phyloP scores from a whole-genome alignment of 768 basidiomycete species.

The Filobasidium floriforme region DNA sequence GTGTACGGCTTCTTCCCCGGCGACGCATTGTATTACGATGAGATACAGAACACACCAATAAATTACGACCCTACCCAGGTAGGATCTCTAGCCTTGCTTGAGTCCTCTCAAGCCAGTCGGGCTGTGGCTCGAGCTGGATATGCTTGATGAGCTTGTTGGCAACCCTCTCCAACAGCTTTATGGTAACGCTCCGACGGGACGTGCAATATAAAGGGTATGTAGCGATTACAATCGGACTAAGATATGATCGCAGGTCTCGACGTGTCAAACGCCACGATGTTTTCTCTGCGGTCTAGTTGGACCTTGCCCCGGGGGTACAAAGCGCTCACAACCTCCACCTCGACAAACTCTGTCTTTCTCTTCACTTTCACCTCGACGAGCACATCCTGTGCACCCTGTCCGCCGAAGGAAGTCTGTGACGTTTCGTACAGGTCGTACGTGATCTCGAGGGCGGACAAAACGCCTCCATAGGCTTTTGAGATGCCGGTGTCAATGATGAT shows the following conservation, averaged over 20 bases:
- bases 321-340: slow-evolving; percentile 59
- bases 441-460: slow-evolving; percentile 77
- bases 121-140: too few species aligned
- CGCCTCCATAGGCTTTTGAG: slow-evolving; percentile 91
- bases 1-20: too few species aligned
- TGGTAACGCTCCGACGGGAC: too few species aligned
- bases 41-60: too few species aligned
- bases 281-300: slow-evolving; percentile 8
- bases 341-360: slow-evolving; percentile 48
- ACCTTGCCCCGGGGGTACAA: slow-evolving; percentile 49
- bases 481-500: slow-evolving; percentile 98
- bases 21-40: too few species aligned
- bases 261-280: neutral
- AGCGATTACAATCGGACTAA: neutral
- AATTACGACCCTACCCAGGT: too few species aligned
- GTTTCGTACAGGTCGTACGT: slow-evolving; percentile 68
- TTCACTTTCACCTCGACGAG: neutral
- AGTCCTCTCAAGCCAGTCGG: too few species aligned
- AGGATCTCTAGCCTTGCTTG: too few species aligned
- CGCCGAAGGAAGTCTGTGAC: neutral
- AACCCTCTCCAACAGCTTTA: too few species aligned
- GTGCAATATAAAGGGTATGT: neutral
- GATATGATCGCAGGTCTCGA: neutral
- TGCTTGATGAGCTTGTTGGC: too few species aligned
- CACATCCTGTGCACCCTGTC: neutral